Evolutionary conservation across 257 asterid genomes (phyloP), one percentile per base, ranked within the genome.

Genomic region (Eustoma russellianum): DNA sequence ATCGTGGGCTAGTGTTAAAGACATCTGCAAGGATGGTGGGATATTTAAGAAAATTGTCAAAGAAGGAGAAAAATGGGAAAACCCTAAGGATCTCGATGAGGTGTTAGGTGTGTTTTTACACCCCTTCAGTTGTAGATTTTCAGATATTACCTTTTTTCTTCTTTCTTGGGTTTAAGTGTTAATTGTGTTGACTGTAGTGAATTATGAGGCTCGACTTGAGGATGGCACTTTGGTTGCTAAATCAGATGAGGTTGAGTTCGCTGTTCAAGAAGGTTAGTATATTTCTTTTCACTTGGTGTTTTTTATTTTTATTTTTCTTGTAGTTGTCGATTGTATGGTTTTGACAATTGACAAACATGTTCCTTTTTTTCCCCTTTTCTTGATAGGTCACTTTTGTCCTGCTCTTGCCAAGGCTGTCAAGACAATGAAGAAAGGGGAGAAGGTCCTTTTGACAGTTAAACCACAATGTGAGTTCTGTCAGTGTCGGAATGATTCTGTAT

Each of bases 381-480:
- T 24, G 50, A 15, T 40, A 81, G 85, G 89, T 56, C 72, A 67
- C 50, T 72, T 81, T 53, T 81, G 85, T 54, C 80, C 85, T 63
- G 89, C 85, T 10, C 62, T 81, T 48, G 66, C 82, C 48, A 75
- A 62, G 68, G 80, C 89, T 43, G 79, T 81, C 64, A 81, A 81
- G 62, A 77, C 89, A 43, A 81, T 81, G 85, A 81, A 77, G 72
- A 81, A 68, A 56, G 83, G 80, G 11, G 83, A 81, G 65, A 81
- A 67, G 70, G 89, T 70, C 45, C 70, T 70, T 9, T 53, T 80
- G 13, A 62, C 80, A 1, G 85, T 81, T 49, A 81, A 77, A 62
- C 89, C 89, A 11, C 80, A 77, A 56, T 81, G 85, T 77, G 62
- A 52, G 74, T 48, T 15, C 34, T 16, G 2, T 5, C n/a, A 38